A percentile compares a stretch with the other conserved stretches of the same genome.
These are phyloP conservation scores for Lasiodiplodia theobromae DNA, from an alignment of 2,329 filamentous ascomycete species.

Conservation along the genomic window DNA sequence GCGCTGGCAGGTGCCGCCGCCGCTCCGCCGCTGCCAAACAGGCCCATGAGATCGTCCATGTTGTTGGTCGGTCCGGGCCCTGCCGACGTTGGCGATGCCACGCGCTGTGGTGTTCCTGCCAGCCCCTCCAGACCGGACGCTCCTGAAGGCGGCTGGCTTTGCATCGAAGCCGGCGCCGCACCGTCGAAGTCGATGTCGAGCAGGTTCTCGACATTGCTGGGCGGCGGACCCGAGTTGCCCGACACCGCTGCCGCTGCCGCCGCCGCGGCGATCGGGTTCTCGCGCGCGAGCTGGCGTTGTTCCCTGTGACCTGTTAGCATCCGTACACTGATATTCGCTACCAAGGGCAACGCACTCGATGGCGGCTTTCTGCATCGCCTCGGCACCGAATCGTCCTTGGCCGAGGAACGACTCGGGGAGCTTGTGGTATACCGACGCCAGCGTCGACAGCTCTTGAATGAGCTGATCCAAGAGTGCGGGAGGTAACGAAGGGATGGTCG, in stretches of 20 bases:
- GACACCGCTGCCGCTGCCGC: constrained; percentile 71
- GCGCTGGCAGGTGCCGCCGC: constrained; percentile 40
- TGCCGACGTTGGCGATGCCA: constrained; percentile 65
- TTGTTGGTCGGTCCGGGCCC: constrained; percentile 62
- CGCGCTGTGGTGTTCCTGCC: constrained; percentile 71
- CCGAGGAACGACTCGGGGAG: constrained; percentile 97
- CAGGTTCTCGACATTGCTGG: constrained; percentile 90
- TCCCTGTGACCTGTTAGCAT: constrained; percentile 59
- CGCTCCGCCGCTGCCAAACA: constrained; percentile 63
- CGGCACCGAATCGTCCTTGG: constrained; percentile 90
- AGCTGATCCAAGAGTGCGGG: constrained; percentile 85
- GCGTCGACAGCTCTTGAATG: constrained; percentile 88
- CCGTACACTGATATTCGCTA: neutral
- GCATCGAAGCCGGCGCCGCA: constrained; percentile 85
- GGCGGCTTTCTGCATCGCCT: constrained; percentile 91
- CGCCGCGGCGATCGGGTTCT: constrained; percentile 91
- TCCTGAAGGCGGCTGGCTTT: constrained; percentile 64
- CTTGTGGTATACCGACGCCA: constrained; percentile 98
- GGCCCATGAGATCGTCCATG: constrained; percentile 81
- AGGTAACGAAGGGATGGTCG: constrained; percentile 90
- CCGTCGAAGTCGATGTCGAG: constrained; percentile 97
- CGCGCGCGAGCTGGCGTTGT: constrained; percentile 87
- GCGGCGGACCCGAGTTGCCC: constrained; percentile 62
- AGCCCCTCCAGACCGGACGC: constrained; percentile 61
- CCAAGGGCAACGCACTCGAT: constrained; percentile 68